Evolutionary conservation across 805 yeast genomes (phyloP).

Genomic region (Starmerella riodocensis): DNA sequence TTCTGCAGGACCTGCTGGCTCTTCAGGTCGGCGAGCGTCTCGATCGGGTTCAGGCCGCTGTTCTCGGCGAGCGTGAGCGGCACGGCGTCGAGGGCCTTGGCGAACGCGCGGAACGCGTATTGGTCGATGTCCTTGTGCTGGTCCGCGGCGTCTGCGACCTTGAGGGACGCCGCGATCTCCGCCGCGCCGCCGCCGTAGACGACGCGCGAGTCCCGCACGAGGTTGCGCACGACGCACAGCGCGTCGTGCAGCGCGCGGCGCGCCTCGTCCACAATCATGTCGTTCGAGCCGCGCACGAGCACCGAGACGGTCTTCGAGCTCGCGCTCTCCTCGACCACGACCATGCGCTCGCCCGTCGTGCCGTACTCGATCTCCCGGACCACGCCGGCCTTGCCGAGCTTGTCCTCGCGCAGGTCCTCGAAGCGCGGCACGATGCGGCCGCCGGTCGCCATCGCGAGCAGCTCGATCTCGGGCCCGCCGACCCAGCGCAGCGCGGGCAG

Average conservation of each 20-base stretch:
- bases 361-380: conserved; percentile 88
- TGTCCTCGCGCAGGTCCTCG: conserved; percentile 71
- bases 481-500: conserved; percentile 98
- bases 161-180: conserved; percentile 84
- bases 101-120: conserved; percentile 92
- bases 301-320: conserved; percentile 83
- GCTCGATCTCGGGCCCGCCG: conserved; percentile 92
- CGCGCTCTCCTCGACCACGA: conserved; percentile 46
- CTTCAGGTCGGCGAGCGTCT: conserved; percentile 70
- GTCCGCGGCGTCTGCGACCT: conserved; percentile 84
- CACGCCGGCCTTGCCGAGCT: conserved; percentile 77
- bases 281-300: conserved; percentile 87
- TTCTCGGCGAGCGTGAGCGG: conserved; percentile 95
- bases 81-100: conserved; percentile 77
- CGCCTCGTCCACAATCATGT: conserved; percentile 96
- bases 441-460: conserved; percentile 92
- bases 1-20: conserved; percentile 68
- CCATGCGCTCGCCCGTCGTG: conserved; percentile 91
- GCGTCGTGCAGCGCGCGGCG: conserved; percentile 94
- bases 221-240: conserved; percentile 90
- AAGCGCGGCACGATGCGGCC: conserved; percentile 96
- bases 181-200: conserved; percentile 99
- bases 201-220: conserved; percentile 79
- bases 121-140: conserved; percentile 90
- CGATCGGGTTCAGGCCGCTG: conserved; percentile 90